Percentiles rank a stretch among this genome's conserved stretches.
Conservation (phyloP, 352 stramenopile genomes). For the Pythium guiyangense region DNA sequence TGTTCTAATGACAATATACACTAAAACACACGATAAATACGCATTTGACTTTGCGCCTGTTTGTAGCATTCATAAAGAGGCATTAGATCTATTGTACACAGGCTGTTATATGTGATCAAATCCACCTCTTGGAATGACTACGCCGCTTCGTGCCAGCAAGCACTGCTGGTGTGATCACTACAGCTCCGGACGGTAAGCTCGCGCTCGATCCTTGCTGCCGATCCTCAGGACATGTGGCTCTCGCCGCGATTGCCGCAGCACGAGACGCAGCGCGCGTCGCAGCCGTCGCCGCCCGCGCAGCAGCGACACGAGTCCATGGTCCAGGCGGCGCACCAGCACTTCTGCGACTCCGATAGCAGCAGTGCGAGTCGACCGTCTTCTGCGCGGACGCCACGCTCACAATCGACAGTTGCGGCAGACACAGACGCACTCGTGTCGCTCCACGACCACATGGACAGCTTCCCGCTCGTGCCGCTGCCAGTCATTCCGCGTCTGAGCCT, state of each 20-base stretch:
- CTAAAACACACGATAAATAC: too few relatives aligned
- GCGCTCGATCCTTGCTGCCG: too few relatives aligned
- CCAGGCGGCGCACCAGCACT: constrained; percentile 22
- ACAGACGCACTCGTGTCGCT: constrained; percentile 14
- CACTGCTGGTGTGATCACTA: too few relatives aligned
- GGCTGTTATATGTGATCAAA: too few relatives aligned
- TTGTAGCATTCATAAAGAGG: too few relatives aligned
- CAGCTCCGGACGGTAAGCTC: too few relatives aligned
- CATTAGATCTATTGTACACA: too few relatives aligned
- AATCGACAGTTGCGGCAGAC: background rate
- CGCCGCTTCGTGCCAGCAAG: too few relatives aligned
- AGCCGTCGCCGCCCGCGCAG: background rate
- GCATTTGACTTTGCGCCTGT: too few relatives aligned
- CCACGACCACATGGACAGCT: constrained; percentile 56
- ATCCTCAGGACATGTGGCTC: constrained; percentile 5
- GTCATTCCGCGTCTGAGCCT: constrained; percentile 46
- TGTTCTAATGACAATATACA: too few relatives aligned
- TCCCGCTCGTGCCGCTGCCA: constrained; percentile 51
- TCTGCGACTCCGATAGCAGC: constrained; percentile 1
- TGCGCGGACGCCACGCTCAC: background rate
- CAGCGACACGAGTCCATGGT: constrained; percentile 26
- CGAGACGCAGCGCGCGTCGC: background rate
- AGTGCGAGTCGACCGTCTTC: background rate
- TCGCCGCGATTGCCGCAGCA: background rate
- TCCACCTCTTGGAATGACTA: too few relatives aligned